phyloP scores from a whole-genome alignment of 129 eudicot species.

The Erigeron canadensis region DNA sequence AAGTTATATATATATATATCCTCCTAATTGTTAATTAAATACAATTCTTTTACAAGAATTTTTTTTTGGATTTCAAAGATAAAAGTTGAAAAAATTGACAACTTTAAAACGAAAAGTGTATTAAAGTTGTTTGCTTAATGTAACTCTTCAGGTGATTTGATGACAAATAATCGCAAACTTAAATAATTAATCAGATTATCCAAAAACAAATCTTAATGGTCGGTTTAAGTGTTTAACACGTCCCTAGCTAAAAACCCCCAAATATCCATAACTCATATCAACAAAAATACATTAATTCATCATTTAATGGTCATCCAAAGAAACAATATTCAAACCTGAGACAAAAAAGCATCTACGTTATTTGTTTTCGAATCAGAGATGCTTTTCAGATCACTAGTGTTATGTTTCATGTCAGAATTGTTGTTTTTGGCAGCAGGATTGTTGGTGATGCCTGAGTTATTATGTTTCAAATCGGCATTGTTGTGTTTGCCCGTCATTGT shows the following conservation, averaged over 20 bases:
- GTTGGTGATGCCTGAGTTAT: neutral
- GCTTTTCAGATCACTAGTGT: constrained; percentile 5
- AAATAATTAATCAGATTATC: neutral
- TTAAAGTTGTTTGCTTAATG: too few relatives aligned
- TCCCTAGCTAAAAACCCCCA: too few relatives aligned
- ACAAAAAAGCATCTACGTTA: constrained; percentile 18
- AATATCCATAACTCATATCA: too few relatives aligned
- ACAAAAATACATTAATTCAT: too few relatives aligned
- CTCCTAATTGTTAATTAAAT: too few relatives aligned
- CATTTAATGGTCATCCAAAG: neutral
- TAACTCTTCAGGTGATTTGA: neutral
- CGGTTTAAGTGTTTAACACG: too few relatives aligned
- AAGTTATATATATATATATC: too few relatives aligned
- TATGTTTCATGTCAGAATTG: neutral
- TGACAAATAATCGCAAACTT: neutral
- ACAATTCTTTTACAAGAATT: too few relatives aligned
- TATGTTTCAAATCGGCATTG: constrained; percentile 27
- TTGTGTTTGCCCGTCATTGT: constrained; percentile 1
- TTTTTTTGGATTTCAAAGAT: too few relatives aligned
- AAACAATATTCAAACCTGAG: constrained; percentile 27
- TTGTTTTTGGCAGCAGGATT: neutral
- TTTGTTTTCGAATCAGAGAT: constrained; percentile 31
- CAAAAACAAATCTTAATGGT: neutral
- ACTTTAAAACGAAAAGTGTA: too few relatives aligned
- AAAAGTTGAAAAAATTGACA: too few relatives aligned